Percentiles rank a stretch among this genome's conserved stretches.
These are phyloP conservation scores for Debaryomyces nepalensis DNA, from an alignment of 1,139 yeast species.

Conservation along the genomic window DNA sequence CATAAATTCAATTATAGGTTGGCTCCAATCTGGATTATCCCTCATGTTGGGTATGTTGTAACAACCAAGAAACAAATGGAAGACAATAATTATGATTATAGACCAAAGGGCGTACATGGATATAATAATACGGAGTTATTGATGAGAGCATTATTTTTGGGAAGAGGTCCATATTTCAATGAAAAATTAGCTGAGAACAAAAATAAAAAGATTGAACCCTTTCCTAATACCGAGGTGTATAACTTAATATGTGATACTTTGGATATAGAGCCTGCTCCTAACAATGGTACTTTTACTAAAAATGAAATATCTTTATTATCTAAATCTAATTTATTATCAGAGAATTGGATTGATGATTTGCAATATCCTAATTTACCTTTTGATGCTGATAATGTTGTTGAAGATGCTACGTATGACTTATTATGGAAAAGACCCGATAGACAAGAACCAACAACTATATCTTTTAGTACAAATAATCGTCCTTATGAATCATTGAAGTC, in stretches of 20 bases:
- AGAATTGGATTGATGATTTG: slow-evolving; percentile 57
- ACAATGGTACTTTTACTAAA: slow-evolving; percentile 55
- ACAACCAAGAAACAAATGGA: slow-evolving; percentile 65
- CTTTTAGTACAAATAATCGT: slow-evolving; percentile 26
- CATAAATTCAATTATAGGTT: slow-evolving; percentile 60
- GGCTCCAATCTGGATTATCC: slow-evolving; percentile 87
- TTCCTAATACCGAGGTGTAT: slow-evolving; percentile 74
- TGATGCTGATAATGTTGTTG: slow-evolving; percentile 49
- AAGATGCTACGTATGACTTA: slow-evolving; percentile 57
- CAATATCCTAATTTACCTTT: slow-evolving; percentile 64
- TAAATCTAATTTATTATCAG: slow-evolving; percentile 39
- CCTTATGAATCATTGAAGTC: slow-evolving; percentile 33
- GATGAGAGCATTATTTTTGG: slow-evolving; percentile 84
- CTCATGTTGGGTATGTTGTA: slow-evolving; percentile 80
- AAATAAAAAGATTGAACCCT: slow-evolving; percentile 57
- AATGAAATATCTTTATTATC: slow-evolving; percentile 25
- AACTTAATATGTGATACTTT: slow-evolving; percentile 74
- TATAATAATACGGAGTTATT: slow-evolving; percentile 74
- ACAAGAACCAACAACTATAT: slow-evolving; percentile 20
- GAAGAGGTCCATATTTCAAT: slow-evolving; percentile 76
- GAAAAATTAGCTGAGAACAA: slow-evolving; percentile 25
- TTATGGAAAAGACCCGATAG: slow-evolving; percentile 35
- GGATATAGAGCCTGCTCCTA: slow-evolving; percentile 57
- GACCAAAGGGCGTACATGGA: slow-evolving; percentile 83
- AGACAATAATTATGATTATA: slow-evolving; percentile 52